Evolutionary conservation across 306 rosid genomes (phyloP), one percentile per base, ranked within the genome.

Genomic region (Glycine soja): DNA sequence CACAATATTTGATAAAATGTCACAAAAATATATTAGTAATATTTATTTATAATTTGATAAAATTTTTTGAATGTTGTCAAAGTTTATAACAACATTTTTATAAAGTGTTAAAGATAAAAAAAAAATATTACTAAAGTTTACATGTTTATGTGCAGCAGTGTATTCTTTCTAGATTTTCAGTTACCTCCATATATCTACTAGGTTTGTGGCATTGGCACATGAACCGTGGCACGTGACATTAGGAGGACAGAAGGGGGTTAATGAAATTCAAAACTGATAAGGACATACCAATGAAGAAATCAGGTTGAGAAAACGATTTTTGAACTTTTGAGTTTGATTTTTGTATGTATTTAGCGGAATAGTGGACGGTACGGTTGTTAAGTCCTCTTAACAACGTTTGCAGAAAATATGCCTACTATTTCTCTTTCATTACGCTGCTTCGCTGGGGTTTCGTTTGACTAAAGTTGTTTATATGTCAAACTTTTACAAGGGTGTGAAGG

Each of bases 351-450:
- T 15, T 0, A 45, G 77, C 2, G 70, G 56, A 80, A 78, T 61
- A 67, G 70, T 82, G 90, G 89, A 43, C 69, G 88, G 88, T 86
- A 82, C 7, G 88, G 86, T 88, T 63, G 91, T 84, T 86, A 79
- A 58, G 65, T 80, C 77, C 71, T 42, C 81, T 70, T 34, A 80
- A 86, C 88, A 47, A 80, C 84, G 69, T 81, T 34, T 36, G 43
- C 76, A 76, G 78, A 81, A 79, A 68, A 57, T 30, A 40, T 57
- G 36, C 15, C 18, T 11, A 11, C 61, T 43, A 52, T 16, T 83
- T 72, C 71, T 40, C 15, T 42, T 19, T 76, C 74, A 50, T 59
- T 47, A 15, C 6, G 7, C 57, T 75, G 8, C 74, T 48, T 11
- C 52, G 13, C 0, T 50, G 40, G 16, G 16, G 53, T 74, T 59